Percentiles rank a stretch among this genome's conserved stretches.
Evolutionary conservation across 164 flowering plant species (phyloP).

Genomic region (Aristolochia californica): DNA sequence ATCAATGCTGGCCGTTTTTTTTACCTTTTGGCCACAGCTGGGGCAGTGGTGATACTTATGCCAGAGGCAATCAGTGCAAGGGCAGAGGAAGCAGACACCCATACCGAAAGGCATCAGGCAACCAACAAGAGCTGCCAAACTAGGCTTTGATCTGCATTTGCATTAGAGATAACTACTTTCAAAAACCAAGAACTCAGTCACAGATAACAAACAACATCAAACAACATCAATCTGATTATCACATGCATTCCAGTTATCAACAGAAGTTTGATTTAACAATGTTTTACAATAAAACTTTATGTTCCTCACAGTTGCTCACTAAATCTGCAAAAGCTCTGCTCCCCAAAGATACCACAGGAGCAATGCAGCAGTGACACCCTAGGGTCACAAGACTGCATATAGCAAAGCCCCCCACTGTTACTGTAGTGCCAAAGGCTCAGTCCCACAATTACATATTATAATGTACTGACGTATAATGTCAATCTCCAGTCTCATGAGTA

Average conservation of each 20-base stretch:
- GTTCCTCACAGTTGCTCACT: background rate
- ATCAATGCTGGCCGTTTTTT: no score
- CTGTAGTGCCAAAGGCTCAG: no score
- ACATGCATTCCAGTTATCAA: background rate
- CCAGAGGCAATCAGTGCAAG: slow-evolving; percentile 95
- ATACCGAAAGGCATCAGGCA: slow-evolving; percentile 86
- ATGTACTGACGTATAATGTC: no score
- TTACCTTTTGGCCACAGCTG: slow-evolving; percentile 65
- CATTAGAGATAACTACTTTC: background rate
- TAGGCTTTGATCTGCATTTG: slow-evolving; percentile 57
- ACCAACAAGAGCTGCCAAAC: slow-evolving; percentile 78
- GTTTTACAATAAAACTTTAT: background rate
- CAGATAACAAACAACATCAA: background rate
- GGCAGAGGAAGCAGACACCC: slow-evolving; percentile 82
- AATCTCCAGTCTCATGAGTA: no score
- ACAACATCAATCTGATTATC: background rate
- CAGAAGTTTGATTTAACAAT: background rate
- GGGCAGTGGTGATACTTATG: slow-evolving; percentile 92
- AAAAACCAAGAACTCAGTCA: background rate
- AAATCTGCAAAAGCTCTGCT: no score
- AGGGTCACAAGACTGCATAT: no score
- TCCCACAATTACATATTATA: no score
- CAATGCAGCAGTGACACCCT: no score
- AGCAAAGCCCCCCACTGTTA: no score
- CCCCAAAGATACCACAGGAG: no score